phyloP scores from a whole-genome alignment of 2,329 filamentous ascomycete species.

The Stachybotrys chartarum region DNA sequence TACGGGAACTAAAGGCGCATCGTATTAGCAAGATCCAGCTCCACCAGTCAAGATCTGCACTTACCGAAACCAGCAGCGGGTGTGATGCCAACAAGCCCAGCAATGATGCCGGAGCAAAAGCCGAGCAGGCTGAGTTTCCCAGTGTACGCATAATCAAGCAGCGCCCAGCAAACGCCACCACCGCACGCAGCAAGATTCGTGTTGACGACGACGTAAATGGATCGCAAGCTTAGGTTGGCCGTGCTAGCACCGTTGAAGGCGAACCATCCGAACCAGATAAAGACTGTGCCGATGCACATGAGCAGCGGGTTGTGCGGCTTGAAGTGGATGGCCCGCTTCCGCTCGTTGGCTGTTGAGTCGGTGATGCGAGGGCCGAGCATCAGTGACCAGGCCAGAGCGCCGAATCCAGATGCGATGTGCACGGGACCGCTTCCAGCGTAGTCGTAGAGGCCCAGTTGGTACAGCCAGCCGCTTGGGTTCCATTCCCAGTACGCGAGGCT shows the following conservation, averaged over 20 bases:
- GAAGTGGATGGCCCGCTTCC: slow-evolving; percentile 15
- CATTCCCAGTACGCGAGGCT: slow-evolving; percentile 58
- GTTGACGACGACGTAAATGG: slow-evolving; percentile 49
- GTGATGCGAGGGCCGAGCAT: slow-evolving; percentile 49
- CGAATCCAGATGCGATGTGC: slow-evolving; percentile 55
- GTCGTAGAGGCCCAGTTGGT: slow-evolving; percentile 51
- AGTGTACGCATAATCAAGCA: slow-evolving; percentile 44
- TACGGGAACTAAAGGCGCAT: slow-evolving; percentile 29
- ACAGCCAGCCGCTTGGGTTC: slow-evolving; percentile 61
- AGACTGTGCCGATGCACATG: slow-evolving; percentile 55
- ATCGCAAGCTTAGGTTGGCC: slow-evolving; percentile 42
- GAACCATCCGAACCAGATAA: slow-evolving; percentile 60
- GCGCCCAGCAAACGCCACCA: slow-evolving; percentile 44
- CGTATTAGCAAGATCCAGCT: background rate
- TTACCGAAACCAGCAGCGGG: slow-evolving; percentile 44
- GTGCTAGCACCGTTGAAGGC: slow-evolving; percentile 45
- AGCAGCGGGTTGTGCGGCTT: slow-evolving; percentile 58
- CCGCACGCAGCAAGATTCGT: slow-evolving; percentile 51
- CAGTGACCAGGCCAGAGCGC: slow-evolving; percentile 57
- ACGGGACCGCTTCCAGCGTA: slow-evolving; percentile 58
- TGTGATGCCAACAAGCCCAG: slow-evolving; percentile 51
- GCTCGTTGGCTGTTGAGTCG: slow-evolving; percentile 8
- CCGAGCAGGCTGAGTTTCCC: slow-evolving; percentile 15
- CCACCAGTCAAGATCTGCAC: background rate
- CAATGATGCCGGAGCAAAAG: slow-evolving; percentile 43